Evolutionary conservation across 257 asterid genomes (phyloP), one percentile per base, ranked within the genome.

Genomic region (Fraxinus quadrangulata): DNA sequence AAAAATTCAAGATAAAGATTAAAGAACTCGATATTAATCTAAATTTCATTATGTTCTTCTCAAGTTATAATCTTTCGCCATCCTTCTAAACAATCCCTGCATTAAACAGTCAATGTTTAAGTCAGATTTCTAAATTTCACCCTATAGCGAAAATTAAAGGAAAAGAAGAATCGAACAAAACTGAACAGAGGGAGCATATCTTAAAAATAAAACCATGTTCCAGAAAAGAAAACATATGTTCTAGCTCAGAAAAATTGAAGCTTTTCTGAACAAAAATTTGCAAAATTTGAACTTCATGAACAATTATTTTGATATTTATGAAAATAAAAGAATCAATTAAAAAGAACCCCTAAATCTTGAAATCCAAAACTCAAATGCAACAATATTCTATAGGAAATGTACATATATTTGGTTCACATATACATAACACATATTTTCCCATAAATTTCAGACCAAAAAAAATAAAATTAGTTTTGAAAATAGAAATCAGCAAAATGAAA

Each of bases 51-150:
- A 26, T 74, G 39, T 74, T 17, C 33, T 24, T 63, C 36, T 24
- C 36, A 63, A 63, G 31, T 5, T 26, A 63, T 11, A 63, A 63
- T 63, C 17, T 24, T 59, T 59, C 12, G 30, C 31, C 67, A 59
- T 59, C 67, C 67, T 59, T 21, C 67, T 56, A 30, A 74, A 56
- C 36, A 81, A 69, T 73, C 73, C 83, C 90, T 88, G 92, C 90
- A 83, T 45, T 63, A 73, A 75, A 76, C 81, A 77, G 74, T 70
- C 80, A 78, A 76, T 30, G 67, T 77, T 42, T 13, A 63, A 80
- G 78, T 86, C 76, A 85, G 65, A 66, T 65, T 66, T 30, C 42
- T 70, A 77, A n/a, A n/a, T 31, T 79, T 61, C 10, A 59, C 77
- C 74, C 37, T 6, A 21, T 16, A 75, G 69, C 49, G 21, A 47